These are phyloP conservation scores for Pseudogymnoascus pannorum DNA, from an alignment of 2,329 filamentous ascomycete genomes.

Conservation along the genomic window DNA sequence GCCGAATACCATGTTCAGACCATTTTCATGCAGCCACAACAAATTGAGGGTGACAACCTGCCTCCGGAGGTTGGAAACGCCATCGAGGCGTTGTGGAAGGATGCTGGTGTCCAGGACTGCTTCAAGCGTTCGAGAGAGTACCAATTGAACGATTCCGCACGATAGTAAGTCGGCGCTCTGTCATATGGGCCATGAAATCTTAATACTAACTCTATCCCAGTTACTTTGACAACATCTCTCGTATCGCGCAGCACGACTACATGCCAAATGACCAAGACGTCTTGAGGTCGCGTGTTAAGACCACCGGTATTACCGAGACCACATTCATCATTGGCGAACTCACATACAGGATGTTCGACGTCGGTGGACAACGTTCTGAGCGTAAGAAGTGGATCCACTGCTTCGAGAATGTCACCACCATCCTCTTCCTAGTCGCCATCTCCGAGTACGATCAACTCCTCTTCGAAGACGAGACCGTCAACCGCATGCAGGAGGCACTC, in stretches of 20 bases:
- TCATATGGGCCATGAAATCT: too few species aligned
- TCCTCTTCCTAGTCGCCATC: constrained; percentile 90
- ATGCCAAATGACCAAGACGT: constrained; percentile 92
- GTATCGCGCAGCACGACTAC: constrained; percentile 69
- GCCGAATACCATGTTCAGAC: constrained; percentile 30
- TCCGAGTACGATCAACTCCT: constrained; percentile 96
- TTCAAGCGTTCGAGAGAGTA: constrained; percentile 82
- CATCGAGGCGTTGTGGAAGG: constrained; percentile 76
- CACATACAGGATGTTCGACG: constrained; percentile 89
- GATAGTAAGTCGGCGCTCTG: constrained; percentile 90
- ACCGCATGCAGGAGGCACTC: constrained; percentile 85
- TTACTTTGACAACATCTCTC: constrained; percentile 75
- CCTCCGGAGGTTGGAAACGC: constrained; percentile 72
- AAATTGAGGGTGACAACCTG: constrained; percentile 78
- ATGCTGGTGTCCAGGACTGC: constrained; percentile 78
- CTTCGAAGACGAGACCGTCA: constrained; percentile 94
- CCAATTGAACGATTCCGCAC: constrained; percentile 89
- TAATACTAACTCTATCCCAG: constrained; percentile 36
- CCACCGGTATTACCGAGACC: constrained; percentile 93
- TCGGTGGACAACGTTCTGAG: constrained; percentile 67
- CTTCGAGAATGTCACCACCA: constrained; percentile 74
- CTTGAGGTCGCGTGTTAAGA: constrained; percentile 81
- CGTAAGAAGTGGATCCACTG: constrained; percentile 77
- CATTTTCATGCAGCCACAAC: constrained; percentile 33
- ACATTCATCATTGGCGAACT: constrained; percentile 87